Evolutionary conservation across 805 yeast species (phyloP), one percentile per base, ranked within the genome.

Genomic region (Blastobotrys peoriensis): DNA sequence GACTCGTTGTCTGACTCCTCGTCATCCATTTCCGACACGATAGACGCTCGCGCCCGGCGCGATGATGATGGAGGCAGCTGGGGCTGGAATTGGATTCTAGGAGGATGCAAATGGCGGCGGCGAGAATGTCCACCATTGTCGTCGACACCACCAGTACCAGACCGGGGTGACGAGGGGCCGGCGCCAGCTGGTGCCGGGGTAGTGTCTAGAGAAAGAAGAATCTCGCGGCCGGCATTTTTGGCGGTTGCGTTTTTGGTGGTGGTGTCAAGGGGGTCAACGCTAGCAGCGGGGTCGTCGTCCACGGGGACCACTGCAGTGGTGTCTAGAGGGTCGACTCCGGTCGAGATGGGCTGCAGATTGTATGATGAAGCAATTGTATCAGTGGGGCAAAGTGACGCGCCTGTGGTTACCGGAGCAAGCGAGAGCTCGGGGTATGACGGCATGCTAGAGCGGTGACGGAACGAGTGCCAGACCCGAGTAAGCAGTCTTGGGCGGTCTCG

Each of bases 301-400:
- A 13, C 30, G 13, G 30, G 30, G 10, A 25, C 21, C 36, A 27
- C 19, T 5, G n/a, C 33, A 16, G 35, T 16, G 45, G 33, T 15
- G 9, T 28, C 37, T 28, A 19, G 27, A 15, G 17, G 33, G 20
- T 16, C 21, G 35, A 25, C 36, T 20, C 19, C 40, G 13, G 23
- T 23, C 35, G 9, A 40, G 28, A 2, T 22, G 8, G 30, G 30
- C 30, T 25, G 30, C 8, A 25, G 30, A 25, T 25, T 13, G 13
- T 37, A 37, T 5, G 40, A 37, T 4, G 40, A 37, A 5, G 40
- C 40, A 21, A 37, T 37, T 5, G 40, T 37, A 10, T n/a, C 13
- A 19, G 17, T 22, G 13, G 40, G 40, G 17, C 40, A 37, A 5
- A 37, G 33, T 10, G 40, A 8, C 27, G 6, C 20, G 16, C 15